phyloP scores from a whole-genome alignment of 1,284 basidiomycete species.

The Leccinum insolens region DNA sequence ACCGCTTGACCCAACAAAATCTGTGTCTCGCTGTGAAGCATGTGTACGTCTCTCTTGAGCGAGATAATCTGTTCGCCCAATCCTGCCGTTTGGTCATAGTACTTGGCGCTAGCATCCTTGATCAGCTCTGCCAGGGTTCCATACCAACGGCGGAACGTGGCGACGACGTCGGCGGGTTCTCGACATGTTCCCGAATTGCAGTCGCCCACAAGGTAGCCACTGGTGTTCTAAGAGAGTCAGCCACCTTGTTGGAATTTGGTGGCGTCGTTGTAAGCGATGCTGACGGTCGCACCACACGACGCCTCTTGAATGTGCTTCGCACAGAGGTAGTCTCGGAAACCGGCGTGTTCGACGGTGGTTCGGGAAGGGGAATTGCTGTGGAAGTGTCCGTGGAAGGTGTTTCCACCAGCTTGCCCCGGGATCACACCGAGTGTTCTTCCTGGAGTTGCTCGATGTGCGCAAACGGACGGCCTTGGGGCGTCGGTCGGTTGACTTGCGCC shows the following conservation, averaged over 20 bases:
- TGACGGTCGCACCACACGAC: slow-evolving; percentile 2
- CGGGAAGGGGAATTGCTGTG: slow-evolving; percentile 29
- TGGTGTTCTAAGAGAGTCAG: slow-evolving; percentile 4
- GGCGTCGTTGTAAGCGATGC: slow-evolving; percentile 7
- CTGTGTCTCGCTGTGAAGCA: slow-evolving; percentile 28
- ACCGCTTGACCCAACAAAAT: slow-evolving; percentile 20
- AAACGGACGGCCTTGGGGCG: slow-evolving; percentile 21
- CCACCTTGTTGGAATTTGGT: slow-evolving; percentile 9
- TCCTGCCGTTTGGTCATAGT: slow-evolving; percentile 39
- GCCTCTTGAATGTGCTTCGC: slow-evolving; percentile 28
- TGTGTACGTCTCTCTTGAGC: slow-evolving; percentile 40
- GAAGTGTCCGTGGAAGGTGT: slow-evolving; percentile 32
- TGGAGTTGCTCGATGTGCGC: slow-evolving; percentile 30
- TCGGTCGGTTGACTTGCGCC: slow-evolving; percentile 23
- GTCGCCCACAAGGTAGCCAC: slow-evolving; percentile 16
- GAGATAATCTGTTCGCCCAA: slow-evolving; percentile 39
- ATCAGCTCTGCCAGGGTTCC: slow-evolving; percentile 37
- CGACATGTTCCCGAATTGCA: slow-evolving; percentile 24
- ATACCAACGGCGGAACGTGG: slow-evolving; percentile 9
- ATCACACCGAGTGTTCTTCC: slow-evolving; percentile 4
- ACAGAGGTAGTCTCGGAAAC: slow-evolving; percentile 17
- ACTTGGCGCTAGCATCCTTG: slow-evolving; percentile 40
- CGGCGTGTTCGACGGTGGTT: slow-evolving; percentile 10
- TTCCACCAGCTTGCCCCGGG: slow-evolving; percentile 4
- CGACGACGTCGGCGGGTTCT: slow-evolving; percentile 20